These are phyloP conservation scores for Rhizopogon vesiculosus DNA, from an alignment of 768 basidiomycete species.

Conservation along the genomic window DNA sequence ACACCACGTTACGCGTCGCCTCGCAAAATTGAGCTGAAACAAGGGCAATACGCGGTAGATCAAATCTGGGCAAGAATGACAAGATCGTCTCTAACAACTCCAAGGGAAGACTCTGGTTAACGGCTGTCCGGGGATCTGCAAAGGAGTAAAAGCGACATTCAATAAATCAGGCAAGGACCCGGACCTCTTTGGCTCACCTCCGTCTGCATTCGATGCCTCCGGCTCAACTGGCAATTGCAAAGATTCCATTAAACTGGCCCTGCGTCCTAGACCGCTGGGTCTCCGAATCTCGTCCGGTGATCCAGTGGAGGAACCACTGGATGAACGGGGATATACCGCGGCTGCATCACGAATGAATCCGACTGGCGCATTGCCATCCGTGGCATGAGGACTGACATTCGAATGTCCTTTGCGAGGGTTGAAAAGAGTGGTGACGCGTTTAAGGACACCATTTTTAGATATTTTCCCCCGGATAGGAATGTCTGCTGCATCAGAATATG, in stretches of 20 bases:
- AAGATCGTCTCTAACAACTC: slow-evolving; percentile 16
- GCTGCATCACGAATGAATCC: slow-evolving; percentile 13
- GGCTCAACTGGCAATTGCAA: slow-evolving; percentile 7
- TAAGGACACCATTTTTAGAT: slow-evolving; percentile 21
- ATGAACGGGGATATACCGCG: slow-evolving; percentile 16
- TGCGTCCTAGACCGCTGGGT: slow-evolving; percentile 26
- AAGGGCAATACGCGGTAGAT: slow-evolving; percentile 17
- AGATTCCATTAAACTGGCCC: slow-evolving; percentile 22
- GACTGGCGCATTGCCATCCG: slow-evolving; percentile 6
- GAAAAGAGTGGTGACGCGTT: slow-evolving; percentile 25
- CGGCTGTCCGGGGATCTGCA: not conserved
- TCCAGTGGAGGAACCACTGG: slow-evolving; percentile 13
- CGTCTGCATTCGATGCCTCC: not conserved
- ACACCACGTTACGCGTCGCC: slow-evolving; percentile 17
- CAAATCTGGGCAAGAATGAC: slow-evolving; percentile 12
- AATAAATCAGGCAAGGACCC: slow-evolving; percentile 17
- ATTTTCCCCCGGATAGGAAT: slow-evolving; percentile 14
- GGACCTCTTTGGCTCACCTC: slow-evolving; percentile 1
- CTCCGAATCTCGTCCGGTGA: slow-evolving; percentile 28
- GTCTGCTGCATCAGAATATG: slow-evolving; percentile 5
- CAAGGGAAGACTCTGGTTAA: slow-evolving; percentile 12
- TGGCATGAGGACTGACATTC: not conserved
- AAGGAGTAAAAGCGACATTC: not conserved
- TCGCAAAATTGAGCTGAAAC: slow-evolving; percentile 18
- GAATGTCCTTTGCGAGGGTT: slow-evolving; percentile 15